phyloP scores from a whole-genome alignment of 2,329 filamentous ascomycete genomes.

The Neofusicoccum sp. region DNA sequence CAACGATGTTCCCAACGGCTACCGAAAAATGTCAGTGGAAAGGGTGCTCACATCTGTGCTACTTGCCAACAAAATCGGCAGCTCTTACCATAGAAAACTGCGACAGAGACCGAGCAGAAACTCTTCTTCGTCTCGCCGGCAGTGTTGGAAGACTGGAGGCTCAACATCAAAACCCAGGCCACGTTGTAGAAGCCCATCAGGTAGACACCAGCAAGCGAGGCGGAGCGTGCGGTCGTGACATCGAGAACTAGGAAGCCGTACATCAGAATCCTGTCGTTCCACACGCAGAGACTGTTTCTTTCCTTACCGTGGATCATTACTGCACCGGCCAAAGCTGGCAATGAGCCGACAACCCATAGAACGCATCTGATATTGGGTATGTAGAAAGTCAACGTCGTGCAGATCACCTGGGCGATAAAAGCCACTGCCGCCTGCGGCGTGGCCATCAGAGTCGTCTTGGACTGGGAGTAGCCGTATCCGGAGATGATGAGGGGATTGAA shows the following conservation, averaged over 20 bases:
- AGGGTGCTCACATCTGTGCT: neutral
- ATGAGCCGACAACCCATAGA: constrained; percentile 15
- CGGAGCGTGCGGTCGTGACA: neutral
- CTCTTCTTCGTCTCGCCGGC: neutral
- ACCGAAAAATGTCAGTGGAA: neutral
- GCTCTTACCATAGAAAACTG: neutral
- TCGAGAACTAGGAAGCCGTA: neutral
- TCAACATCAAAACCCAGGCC: neutral
- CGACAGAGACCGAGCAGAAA: neutral
- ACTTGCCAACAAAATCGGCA: neutral
- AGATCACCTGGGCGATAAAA: neutral
- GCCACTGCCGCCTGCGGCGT: neutral
- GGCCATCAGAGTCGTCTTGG: neutral
- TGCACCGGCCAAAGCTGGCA: constrained; percentile 13
- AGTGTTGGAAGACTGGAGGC: neutral
- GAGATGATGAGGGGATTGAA: neutral
- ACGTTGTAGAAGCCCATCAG: no score
- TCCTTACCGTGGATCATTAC: no score
- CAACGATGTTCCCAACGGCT: neutral
- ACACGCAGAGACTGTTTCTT: neutral
- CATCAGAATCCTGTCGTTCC: neutral
- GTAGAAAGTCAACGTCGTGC: neutral
- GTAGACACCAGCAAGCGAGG: no score
- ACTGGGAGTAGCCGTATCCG: neutral
- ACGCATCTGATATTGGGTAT: no score